Evolutionary conservation across 129 eudicot species (phyloP).

Genomic region (Glebionis coronaria): DNA sequence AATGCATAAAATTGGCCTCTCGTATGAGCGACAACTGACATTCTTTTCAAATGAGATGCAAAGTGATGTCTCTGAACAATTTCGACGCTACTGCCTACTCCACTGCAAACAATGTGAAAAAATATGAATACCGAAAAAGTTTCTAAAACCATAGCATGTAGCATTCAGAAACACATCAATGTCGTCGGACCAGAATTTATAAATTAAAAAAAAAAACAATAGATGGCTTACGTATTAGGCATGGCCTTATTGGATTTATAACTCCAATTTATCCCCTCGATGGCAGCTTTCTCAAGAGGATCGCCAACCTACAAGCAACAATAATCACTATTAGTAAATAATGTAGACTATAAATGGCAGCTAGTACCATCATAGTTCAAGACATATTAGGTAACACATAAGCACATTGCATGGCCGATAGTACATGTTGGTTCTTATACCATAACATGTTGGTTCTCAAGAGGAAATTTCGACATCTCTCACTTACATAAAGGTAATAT

Average conservation of each 20-base stretch:
- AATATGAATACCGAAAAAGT: constrained; percentile 5
- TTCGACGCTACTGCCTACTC: constrained; percentile 70
- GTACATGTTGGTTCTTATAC: not conserved
- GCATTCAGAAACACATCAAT: not conserved
- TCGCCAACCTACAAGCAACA: constrained; percentile 80
- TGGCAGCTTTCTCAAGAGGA: constrained; percentile 99
- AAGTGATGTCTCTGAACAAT: constrained; percentile 95
- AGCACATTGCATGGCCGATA: not conserved
- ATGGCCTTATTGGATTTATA: constrained; percentile 94
- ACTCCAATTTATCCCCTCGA: constrained; percentile 89
- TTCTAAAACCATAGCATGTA: not conserved
- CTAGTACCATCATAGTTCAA: constrained; percentile 6
- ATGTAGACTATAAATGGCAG: not conserved
- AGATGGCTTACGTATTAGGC: constrained; percentile 77
- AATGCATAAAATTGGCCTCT: constrained; percentile 81
- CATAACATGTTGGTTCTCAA: too few species aligned
- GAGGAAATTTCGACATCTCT: too few species aligned
- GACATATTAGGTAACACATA: not conserved
- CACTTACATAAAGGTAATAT: too few species aligned
- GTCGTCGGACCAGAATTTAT: not conserved
- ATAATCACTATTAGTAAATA: not conserved
- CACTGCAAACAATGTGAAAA: constrained; percentile 47
- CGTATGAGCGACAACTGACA: constrained; percentile 91
- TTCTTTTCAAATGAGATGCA: constrained; percentile 92
- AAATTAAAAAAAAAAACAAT: not conserved